Base-by-base conservation (phyloP, 139 green algal genomes). In the Edaphochlamys debaryana region DNA sequence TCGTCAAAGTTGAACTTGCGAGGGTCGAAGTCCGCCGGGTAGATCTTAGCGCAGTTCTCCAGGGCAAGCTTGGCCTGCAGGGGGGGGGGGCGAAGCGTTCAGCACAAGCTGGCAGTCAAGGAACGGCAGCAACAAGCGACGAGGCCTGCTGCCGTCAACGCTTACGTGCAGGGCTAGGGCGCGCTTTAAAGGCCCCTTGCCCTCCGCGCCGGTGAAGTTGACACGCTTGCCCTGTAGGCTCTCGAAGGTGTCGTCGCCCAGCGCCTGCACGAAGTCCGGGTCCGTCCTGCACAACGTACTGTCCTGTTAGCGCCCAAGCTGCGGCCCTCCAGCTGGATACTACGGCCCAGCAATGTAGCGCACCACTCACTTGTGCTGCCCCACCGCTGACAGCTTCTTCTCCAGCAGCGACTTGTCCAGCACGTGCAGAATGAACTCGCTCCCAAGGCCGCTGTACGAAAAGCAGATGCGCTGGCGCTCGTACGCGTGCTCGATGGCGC, bases 371-470 rank as follows among this genome's bases (percentile, higher is more conserved):
- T 4, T 48, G 64, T 70, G 64, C 64, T 45, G 64, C 13, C 64
- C 64, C 64, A 70, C 64, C 9, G 64, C 45, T 19, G 64, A 70
- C 64, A 70, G 64, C 64, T 70, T 27, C 36, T 38, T 4, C 64
- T 34, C 34, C 64, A 70, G 64, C 34, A 70, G 64, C 34, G 64
- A 70, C 64, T 70, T 70, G 64, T 70, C 64, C 64, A 70, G 64
- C 64, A 70, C 64, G 34, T 70, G 64, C 64, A 70, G 64, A 5
- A 70, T 70, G 34, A 30, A 70, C 64, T 45, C 34, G 64, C 34
- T 45, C 64, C 5, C 34, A 48, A 48, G 4, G 64, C 4, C 34
- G 64, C 36, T 36, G 8, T 70, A 29, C 64, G 64, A 70, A 48
- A 70, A 70, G 64, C 64, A 70, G 20, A 70, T 70, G 64, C 64